These are phyloP conservation scores for Stropharia rugosoannulata DNA, from an alignment of 768 basidiomycete genomes.

Conservation along the genomic window DNA sequence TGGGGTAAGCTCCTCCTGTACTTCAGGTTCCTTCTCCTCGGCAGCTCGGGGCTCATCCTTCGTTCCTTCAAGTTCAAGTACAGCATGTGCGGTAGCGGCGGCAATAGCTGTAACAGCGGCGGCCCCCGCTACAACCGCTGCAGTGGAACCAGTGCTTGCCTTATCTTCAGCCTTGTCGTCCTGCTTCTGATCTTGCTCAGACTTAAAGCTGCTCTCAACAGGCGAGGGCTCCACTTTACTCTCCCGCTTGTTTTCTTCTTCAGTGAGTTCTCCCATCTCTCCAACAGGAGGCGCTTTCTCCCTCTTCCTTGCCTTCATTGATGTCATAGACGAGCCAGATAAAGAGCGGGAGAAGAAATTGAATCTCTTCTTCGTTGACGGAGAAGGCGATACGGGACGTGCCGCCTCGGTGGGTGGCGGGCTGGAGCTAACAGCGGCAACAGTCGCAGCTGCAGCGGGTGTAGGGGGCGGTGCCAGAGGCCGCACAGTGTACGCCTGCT, in stretches of 20 bases:
- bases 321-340: conserved; percentile 27
- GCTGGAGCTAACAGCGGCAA: neutral
- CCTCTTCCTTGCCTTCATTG: conserved; percentile 36
- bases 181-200: conserved; percentile 12
- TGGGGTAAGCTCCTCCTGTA: neutral
- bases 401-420: conserved; percentile 7
- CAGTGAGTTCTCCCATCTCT: conserved; percentile 70
- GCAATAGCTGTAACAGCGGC: neutral
- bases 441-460: neutral
- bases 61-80: neutral
- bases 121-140: neutral
- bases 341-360: conserved; percentile 47
- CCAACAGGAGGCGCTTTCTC: conserved; percentile 43
- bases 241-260: conserved; percentile 36
- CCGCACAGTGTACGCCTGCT: conserved; percentile 52
- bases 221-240: conserved; percentile 15
- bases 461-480: conserved; percentile 19
- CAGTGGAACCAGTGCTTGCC: conserved; percentile 4
- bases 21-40: conserved; percentile 6
- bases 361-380: conserved; percentile 53
- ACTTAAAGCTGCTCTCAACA: conserved; percentile 11
- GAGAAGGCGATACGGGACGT: conserved; percentile 45
- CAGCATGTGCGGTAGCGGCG: neutral
- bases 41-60: conserved; percentile 1
- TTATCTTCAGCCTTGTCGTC: neutral